Evolutionary conservation across 179 eudicot genomes (phyloP).

Genomic region (Amaranthus tricolor): DNA sequence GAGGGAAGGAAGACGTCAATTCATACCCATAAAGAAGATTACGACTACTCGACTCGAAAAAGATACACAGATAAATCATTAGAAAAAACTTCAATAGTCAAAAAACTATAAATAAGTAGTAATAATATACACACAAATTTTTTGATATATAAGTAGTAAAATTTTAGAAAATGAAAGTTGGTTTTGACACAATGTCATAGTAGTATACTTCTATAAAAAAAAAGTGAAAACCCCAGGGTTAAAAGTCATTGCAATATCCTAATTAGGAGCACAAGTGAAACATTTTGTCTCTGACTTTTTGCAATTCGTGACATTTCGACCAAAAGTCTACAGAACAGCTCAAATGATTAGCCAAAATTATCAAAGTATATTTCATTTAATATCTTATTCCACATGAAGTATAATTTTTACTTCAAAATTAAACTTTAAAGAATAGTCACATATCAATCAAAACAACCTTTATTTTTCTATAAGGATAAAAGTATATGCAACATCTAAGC

Average conservation of each 20-base stretch:
- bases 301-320: not conserved
- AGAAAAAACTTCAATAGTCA: not conserved
- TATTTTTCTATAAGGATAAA: no score
- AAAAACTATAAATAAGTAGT: not conserved
- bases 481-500: no score
- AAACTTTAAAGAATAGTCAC: not conserved
- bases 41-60: no score
- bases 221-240: not conserved
- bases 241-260: not conserved
- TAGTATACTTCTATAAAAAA: not conserved
- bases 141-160: not conserved
- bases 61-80: not conserved
- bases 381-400: no score
- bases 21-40: no score
- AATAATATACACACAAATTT: no score
- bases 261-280: not conserved
- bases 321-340: no score
- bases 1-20: no score
- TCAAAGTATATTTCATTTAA: no score
- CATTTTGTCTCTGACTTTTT: not conserved
- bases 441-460: not conserved
- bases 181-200: no score
- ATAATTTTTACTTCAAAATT: no score
- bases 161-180: no score
- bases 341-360: constrained; percentile 1